phyloP scores from a whole-genome alignment of 805 yeast genomes.

The Ogataea zsoltii region DNA sequence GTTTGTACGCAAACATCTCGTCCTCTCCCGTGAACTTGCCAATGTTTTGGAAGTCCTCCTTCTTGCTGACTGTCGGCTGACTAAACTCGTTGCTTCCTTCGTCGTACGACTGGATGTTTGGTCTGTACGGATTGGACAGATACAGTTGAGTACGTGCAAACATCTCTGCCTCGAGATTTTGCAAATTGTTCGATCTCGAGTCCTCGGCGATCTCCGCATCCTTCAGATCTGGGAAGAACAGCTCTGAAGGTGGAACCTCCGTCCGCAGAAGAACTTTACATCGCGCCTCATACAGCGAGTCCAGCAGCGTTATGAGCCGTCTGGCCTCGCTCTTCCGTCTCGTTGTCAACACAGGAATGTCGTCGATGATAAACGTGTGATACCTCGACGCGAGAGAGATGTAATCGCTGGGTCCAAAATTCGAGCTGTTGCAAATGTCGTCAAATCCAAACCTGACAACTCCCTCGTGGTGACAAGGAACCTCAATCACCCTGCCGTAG shows the following conservation, averaged over 20 bases:
- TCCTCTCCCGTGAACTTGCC: conserved; percentile 74
- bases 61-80: conserved; percentile 22
- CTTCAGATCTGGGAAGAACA: conserved; percentile 60
- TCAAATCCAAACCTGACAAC: conserved; percentile 51
- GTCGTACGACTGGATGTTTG: conserved; percentile 65
- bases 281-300: conserved; percentile 67
- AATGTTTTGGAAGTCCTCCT: conserved; percentile 46
- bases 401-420: conserved; percentile 65
- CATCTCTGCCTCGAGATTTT: conserved; percentile 68
- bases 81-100: conserved; percentile 40
- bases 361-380: conserved; percentile 56
- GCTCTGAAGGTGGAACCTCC: conserved; percentile 48
- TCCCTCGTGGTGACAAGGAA: conserved; percentile 44
- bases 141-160: conserved; percentile 63
- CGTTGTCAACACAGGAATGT: conserved; percentile 59
- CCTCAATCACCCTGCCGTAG: conserved; percentile 52
- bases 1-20: conserved; percentile 68
- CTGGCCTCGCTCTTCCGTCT: conserved; percentile 68
- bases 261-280: conserved; percentile 58
- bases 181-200: conserved; percentile 26
- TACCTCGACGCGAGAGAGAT: conserved; percentile 64
- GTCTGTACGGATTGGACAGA: conserved; percentile 63
- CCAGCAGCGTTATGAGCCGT: conserved; percentile 63
- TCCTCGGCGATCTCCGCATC: conserved; percentile 7
- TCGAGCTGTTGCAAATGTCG: conserved; percentile 53